Percentiles rank a stretch among this genome's conserved stretches.
Conservation (phyloP, 2,329 filamentous ascomycete species). For the Didymella lethalis region DNA sequence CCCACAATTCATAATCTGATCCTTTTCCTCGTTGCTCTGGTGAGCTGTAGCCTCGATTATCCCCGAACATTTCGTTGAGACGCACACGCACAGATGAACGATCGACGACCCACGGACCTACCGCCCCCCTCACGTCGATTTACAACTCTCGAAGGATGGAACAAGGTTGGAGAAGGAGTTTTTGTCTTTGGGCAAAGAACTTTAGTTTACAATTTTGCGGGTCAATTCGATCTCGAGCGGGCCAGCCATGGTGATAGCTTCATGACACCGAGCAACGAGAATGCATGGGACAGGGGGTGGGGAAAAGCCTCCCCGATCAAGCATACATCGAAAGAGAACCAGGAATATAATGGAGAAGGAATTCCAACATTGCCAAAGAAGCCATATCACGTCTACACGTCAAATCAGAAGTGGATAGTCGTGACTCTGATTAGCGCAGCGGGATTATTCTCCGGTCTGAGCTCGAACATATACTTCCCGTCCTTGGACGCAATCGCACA, state of each 20-base stretch:
- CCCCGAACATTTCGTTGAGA: not conserved
- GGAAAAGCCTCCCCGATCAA: too few species aligned
- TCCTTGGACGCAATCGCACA: constrained; percentile 45
- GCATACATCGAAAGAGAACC: too few species aligned
- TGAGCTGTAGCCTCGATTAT: not conserved
- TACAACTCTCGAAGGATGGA: constrained; percentile 32
- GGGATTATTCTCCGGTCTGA: constrained; percentile 56
- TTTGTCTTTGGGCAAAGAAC: constrained; percentile 19
- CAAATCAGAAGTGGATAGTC: constrained; percentile 21
- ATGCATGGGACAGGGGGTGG: too few species aligned
- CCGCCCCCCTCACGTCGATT: constrained; percentile 20
- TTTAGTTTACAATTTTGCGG: constrained; percentile 5
- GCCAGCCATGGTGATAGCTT: not conserved
- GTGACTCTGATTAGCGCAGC: constrained; percentile 44
- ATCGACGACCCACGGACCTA: not conserved
- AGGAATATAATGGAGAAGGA: not conserved
- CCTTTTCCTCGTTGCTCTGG: not conserved
- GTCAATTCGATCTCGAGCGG: not conserved
- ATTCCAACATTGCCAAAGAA: not conserved
- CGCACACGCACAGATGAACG: not conserved
- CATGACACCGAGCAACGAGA: not conserved
- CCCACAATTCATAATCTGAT: not conserved
- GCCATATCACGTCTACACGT: not conserved
- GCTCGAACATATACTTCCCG: constrained; percentile 58
- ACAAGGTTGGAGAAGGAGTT: constrained; percentile 23